A percentile compares a stretch with the other conserved stretches of the same genome.
These are phyloP conservation scores for Paecilomyces sp. DNA, from an alignment of 2,329 filamentous ascomycete genomes.

Conservation along the genomic window DNA sequence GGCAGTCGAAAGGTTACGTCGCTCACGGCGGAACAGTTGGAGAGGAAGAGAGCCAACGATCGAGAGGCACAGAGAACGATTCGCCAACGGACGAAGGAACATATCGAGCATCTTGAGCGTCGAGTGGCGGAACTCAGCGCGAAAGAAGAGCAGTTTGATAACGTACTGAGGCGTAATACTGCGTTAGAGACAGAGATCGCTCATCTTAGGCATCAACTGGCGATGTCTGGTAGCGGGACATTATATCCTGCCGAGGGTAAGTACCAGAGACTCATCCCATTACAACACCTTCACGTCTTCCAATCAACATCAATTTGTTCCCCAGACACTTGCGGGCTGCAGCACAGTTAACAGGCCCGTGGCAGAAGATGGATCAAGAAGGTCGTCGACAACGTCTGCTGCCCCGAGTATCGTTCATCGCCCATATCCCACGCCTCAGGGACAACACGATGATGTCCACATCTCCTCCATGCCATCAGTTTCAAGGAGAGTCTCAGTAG, in stretches of 20 bases:
- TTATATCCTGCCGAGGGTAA: constrained; percentile 6
- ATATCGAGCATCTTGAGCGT: constrained; percentile 51
- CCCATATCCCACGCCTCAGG: constrained; percentile 5
- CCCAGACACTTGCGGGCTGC: not conserved
- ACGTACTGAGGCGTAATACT: constrained; percentile 47
- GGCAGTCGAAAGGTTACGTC: constrained; percentile 52
- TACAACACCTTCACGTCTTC: not conserved
- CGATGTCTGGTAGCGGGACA: constrained; percentile 13
- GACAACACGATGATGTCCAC: constrained; percentile 2
- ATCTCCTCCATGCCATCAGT: constrained; percentile 5
- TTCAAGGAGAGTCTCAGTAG: constrained; percentile 4
- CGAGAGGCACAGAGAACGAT: constrained; percentile 55
- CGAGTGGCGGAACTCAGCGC: constrained; percentile 47
- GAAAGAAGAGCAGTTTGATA: constrained; percentile 44
- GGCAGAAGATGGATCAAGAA: not conserved
- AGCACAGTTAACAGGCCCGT: not conserved
- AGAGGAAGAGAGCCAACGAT: constrained; percentile 55
- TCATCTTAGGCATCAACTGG: constrained; percentile 44
- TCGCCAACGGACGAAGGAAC: constrained; percentile 52
- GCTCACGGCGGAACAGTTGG: constrained; percentile 51
- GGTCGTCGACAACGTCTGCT: constrained; percentile 9
- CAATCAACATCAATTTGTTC: not conserved
- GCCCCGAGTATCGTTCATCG: constrained; percentile 7
- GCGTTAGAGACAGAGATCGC: constrained; percentile 50
- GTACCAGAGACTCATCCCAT: not conserved